Evolutionary conservation across 108 stramenopile genomes (phyloP).

Genomic region (Skeletonema marinoi): DNA sequence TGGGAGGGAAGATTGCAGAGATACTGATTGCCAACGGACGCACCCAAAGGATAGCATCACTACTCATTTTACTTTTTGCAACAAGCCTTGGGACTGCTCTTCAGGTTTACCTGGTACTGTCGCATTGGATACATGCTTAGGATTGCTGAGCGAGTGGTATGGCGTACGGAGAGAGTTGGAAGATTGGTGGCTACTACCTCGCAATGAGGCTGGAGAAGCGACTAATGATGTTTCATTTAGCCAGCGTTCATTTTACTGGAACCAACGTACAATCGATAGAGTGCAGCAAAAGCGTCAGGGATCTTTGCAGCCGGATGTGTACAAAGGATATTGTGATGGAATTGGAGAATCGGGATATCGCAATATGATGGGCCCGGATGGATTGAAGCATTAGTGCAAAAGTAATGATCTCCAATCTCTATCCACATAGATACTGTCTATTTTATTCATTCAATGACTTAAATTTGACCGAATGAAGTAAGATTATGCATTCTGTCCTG

Average conservation of each 20-base stretch:
- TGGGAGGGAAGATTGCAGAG: constrained; percentile 48
- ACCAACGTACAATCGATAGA: constrained; percentile 11
- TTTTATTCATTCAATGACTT: constrained; percentile 17
- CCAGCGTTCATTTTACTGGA: constrained; percentile 18
- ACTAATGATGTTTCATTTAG: not conserved
- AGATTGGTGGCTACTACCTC: constrained; percentile 42
- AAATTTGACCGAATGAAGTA: constrained; percentile 13
- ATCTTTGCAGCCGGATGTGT: not conserved
- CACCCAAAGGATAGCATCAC: constrained; percentile 47
- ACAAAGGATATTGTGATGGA: constrained; percentile 26
- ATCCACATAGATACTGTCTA: not conserved
- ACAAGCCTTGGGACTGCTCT: constrained; percentile 69
- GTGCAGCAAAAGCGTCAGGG: constrained; percentile 9
- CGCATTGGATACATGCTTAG: constrained; percentile 33
- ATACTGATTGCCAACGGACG: constrained; percentile 57
- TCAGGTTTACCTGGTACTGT: constrained; percentile 39
- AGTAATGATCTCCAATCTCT: not conserved
- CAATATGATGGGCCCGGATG: constrained; percentile 17
- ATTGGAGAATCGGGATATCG: constrained; percentile 8
- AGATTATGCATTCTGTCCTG: constrained; percentile 16
- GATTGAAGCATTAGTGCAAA: not conserved
- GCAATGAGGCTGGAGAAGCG: not conserved
- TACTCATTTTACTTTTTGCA: constrained; percentile 74
- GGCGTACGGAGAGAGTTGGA: constrained; percentile 47
- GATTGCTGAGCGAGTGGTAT: constrained; percentile 46